Evolutionary conservation across 2,329 filamentous ascomycete species (phyloP).

Genomic region (Didymella arachidicola): DNA sequence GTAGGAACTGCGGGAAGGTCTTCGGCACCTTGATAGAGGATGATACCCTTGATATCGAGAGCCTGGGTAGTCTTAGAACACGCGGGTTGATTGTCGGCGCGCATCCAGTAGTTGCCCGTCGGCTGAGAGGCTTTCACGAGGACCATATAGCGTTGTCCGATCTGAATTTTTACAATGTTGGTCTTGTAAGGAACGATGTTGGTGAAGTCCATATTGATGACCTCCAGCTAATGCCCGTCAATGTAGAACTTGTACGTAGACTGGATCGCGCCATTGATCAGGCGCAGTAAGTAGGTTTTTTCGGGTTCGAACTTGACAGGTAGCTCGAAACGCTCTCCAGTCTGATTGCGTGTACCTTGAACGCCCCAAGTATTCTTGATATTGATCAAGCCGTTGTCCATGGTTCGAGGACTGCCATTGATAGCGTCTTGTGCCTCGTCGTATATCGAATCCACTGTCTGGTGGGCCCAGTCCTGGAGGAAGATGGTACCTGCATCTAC

Average conservation of each 20-base stretch:
- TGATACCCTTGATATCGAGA: neutral
- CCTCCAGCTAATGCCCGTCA: conserved; percentile 48
- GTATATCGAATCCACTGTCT: conserved; percentile 44
- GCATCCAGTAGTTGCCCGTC: neutral
- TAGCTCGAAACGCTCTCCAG: neutral
- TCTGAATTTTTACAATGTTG: neutral
- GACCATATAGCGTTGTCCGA: neutral
- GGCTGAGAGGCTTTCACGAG: neutral
- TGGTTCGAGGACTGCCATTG: neutral
- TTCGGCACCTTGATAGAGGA: neutral
- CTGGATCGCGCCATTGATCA: conserved; percentile 37
- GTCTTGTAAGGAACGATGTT: conserved; percentile 37
- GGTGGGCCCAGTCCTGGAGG: conserved; percentile 50
- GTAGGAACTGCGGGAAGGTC: neutral
- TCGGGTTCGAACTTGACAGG: neutral
- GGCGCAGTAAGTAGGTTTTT: neutral
- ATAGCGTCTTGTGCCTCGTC: conserved; percentile 31
- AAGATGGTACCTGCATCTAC: conserved; percentile 36
- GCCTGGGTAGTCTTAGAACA: neutral
- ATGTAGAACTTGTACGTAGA: conserved; percentile 50
- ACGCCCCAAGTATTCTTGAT: neutral
- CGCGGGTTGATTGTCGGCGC: neutral
- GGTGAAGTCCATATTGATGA: conserved; percentile 51
- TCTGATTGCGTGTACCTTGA: neutral
- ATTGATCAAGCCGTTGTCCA: neutral